phyloP scores from a whole-genome alignment of 805 yeast genomes.

The Brettanomyces anomalus region DNA sequence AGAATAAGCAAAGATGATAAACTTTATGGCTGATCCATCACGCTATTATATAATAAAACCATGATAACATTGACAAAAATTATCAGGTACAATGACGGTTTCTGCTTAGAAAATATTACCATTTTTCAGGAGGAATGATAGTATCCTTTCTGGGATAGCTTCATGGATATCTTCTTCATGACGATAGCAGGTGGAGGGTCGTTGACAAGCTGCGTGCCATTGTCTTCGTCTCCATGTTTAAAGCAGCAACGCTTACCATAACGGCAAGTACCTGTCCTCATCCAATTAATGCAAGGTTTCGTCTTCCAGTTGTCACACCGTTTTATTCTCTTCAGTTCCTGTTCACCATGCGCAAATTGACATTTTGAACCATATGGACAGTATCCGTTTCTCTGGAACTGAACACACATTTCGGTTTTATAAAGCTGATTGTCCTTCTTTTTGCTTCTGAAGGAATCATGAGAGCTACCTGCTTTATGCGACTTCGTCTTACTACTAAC shows the following conservation, averaged over 20 bases:
- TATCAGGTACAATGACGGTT: too few relatives aligned
- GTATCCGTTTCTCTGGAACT: conserved; percentile 56
- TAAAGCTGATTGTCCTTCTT: conserved; percentile 32
- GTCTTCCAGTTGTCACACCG: conserved; percentile 83
- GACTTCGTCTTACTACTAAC: neutral
- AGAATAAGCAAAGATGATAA: too few relatives aligned
- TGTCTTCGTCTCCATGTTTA: conserved; percentile 53
- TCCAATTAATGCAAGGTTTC: conserved; percentile 86
- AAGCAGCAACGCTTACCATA: conserved; percentile 91
- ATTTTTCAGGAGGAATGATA: neutral
- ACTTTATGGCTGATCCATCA: too few relatives aligned
- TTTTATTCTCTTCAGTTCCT: conserved; percentile 63
- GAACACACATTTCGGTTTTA: conserved; percentile 85
- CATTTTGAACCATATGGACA: conserved; percentile 91
- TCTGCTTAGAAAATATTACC: too few relatives aligned
- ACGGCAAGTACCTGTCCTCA: conserved; percentile 70
- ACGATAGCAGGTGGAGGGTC: conserved; percentile 3
- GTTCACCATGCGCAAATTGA: conserved; percentile 87
- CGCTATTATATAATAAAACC: too few relatives aligned
- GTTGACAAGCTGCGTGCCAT: conserved; percentile 6
- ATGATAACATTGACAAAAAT: too few relatives aligned
- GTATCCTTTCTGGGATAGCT: conserved; percentile 4
- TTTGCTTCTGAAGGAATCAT: conserved; percentile 1
- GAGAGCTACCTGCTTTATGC: neutral
- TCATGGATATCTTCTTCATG: conserved; percentile 4